Conservation (phyloP, 148 eudicot species). For the Cornus controversa region DNA sequence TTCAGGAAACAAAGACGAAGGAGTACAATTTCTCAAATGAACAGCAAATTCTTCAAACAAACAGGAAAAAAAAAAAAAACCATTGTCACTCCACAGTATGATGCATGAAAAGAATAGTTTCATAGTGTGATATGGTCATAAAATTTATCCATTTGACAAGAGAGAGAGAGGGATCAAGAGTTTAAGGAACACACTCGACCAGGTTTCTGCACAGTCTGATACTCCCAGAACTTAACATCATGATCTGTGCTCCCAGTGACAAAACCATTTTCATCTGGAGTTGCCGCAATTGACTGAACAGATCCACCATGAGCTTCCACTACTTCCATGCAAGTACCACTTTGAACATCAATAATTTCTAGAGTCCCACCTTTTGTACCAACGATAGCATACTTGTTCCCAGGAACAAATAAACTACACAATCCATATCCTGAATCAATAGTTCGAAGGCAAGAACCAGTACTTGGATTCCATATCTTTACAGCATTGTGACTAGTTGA, state of each 20-base stretch:
- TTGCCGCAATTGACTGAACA: slow-evolving; percentile 62
- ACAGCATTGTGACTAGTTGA: slow-evolving; percentile 87
- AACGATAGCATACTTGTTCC: slow-evolving; percentile 79
- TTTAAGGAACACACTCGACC: slow-evolving; percentile 52
- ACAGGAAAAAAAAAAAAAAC: not conserved
- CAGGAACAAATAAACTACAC: slow-evolving; percentile 89
- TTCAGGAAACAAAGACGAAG: not conserved
- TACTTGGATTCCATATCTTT: slow-evolving; percentile 97
- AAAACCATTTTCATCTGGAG: slow-evolving; percentile 79
- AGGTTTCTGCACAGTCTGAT: slow-evolving; percentile 43
- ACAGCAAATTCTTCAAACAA: not conserved
- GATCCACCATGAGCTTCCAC: slow-evolving; percentile 92
- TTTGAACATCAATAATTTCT: slow-evolving; percentile 83
- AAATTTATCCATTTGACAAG: not conserved
- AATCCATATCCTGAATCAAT: slow-evolving; percentile 92
- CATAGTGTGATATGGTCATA: not conserved
- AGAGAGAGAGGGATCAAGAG: not conserved
- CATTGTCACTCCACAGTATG: not conserved
- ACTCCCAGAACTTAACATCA: slow-evolving; percentile 95
- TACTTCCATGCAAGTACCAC: slow-evolving; percentile 83
- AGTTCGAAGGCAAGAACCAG: slow-evolving; percentile 83
- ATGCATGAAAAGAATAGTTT: not conserved
- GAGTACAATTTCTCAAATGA: not conserved
- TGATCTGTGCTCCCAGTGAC: slow-evolving; percentile 93
- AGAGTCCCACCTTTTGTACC: slow-evolving; percentile 87